These are phyloP conservation scores for Arthroderma uncinatum DNA, from an alignment of 2,329 filamentous ascomycete genomes.

Conservation along the genomic window DNA sequence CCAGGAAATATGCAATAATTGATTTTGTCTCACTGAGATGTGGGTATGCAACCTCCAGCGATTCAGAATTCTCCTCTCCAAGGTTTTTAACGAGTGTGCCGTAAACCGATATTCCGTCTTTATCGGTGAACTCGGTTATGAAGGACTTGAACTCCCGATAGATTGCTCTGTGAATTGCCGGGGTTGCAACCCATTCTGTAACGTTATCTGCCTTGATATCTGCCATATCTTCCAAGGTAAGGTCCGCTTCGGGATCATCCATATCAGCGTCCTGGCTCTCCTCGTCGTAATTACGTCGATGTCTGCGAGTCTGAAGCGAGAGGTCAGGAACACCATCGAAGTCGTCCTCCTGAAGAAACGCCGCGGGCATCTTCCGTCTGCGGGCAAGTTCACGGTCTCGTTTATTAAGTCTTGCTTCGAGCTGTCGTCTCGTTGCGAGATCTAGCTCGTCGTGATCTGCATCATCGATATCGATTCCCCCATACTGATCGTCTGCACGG, in stretches of 20 bases:
- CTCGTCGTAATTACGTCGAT: slow-evolving; percentile 86
- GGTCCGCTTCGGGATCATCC: slow-evolving; percentile 93
- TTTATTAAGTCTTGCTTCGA: slow-evolving; percentile 51
- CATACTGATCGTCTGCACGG: slow-evolving; percentile 41
- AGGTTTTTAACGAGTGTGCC: slow-evolving; percentile 86
- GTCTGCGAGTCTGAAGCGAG: slow-evolving; percentile 70
- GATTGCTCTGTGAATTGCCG: slow-evolving; percentile 82
- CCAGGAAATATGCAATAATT: slow-evolving; percentile 87
- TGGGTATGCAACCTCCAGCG: slow-evolving; percentile 89
- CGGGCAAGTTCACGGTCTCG: slow-evolving; percentile 51
- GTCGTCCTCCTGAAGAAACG: slow-evolving; percentile 61
- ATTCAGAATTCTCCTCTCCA: slow-evolving; percentile 95
- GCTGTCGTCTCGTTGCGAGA: slow-evolving; percentile 45
- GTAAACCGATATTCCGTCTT: slow-evolving; percentile 82
- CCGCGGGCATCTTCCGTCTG: slow-evolving; percentile 49
- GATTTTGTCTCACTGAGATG: slow-evolving; percentile 85
- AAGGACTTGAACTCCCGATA: slow-evolving; percentile 96
- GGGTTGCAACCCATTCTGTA: slow-evolving; percentile 89
- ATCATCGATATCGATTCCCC: slow-evolving; percentile 50
- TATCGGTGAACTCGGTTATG: slow-evolving; percentile 88
- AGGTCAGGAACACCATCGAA: slow-evolving; percentile 77
- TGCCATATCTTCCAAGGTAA: slow-evolving; percentile 78
- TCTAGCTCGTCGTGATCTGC: slow-evolving; percentile 54
- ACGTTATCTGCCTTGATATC: slow-evolving; percentile 90
- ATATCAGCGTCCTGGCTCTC: slow-evolving; percentile 81